Percentiles rank a stretch among this genome's conserved stretches.
These are phyloP conservation scores for Epichloe baconii DNA, from an alignment of 2,329 filamentous ascomycete species.

Conservation along the genomic window DNA sequence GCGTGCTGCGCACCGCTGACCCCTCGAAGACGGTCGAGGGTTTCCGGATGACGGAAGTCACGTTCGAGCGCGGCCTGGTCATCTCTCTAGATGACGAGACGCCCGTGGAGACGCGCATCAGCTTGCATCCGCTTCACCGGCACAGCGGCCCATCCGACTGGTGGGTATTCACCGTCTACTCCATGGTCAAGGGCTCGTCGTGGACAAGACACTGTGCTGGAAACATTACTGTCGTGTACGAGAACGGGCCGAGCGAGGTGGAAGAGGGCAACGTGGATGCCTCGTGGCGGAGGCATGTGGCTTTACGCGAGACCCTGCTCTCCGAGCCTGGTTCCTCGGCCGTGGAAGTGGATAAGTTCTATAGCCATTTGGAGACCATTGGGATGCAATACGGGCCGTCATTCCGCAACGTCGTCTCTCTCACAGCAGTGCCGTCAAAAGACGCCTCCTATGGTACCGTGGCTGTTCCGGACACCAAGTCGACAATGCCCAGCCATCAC, in stretches of 20 bases:
- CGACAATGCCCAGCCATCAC: neutral
- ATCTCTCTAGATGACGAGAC: neutral
- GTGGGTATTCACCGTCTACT: neutral
- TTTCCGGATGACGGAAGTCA: slow-evolving; percentile 7
- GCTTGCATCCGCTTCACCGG: neutral
- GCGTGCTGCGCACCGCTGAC: neutral
- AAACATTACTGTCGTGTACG: neutral
- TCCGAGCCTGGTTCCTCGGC: slow-evolving; percentile 3
- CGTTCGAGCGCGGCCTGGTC: neutral
- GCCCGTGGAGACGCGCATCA: neutral
- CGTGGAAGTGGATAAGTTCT: slow-evolving; percentile 10
- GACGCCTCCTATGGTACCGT: neutral
- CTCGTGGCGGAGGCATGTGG: no score
- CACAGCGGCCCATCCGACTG: neutral
- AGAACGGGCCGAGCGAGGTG: neutral
- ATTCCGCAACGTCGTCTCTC: slow-evolving; percentile 1
- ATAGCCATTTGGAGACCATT: slow-evolving; percentile 12
- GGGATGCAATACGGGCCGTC: slow-evolving; percentile 10
- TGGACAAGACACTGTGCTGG: neutral
- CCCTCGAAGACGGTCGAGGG: neutral
- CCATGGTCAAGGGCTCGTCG: neutral
- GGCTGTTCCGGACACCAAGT: neutral
- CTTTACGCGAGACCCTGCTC: neutral
- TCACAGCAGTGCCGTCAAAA: no score
- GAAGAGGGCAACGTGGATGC: neutral